phyloP scores from a whole-genome alignment of 257 asterid species.

The Avicennia marina region DNA sequence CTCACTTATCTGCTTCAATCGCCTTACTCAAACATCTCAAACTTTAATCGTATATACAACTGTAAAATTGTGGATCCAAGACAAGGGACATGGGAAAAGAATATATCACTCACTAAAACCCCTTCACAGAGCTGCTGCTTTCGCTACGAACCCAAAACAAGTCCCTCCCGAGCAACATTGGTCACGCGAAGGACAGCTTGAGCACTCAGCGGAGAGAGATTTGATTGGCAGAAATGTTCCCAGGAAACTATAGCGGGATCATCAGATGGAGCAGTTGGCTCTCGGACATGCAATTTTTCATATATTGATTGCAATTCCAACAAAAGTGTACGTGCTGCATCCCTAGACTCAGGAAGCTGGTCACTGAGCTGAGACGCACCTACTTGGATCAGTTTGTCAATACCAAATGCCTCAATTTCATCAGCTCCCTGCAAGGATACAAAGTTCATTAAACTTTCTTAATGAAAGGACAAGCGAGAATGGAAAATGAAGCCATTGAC shows the following conservation, averaged over 20 bases:
- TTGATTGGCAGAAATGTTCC: conserved; percentile 71
- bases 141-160: conserved; percentile 45
- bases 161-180: conserved; percentile 47
- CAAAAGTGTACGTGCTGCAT: conserved; percentile 74
- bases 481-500: no score
- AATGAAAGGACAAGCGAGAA: background rate
- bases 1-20: conserved; percentile 32
- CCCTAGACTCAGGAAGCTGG: conserved; percentile 86
- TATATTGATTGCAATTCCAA: conserved; percentile 56
- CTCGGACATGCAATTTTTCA: conserved; percentile 33
- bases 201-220: conserved; percentile 72
- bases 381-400: conserved; percentile 67
- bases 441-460: background rate
- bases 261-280: conserved; percentile 28
- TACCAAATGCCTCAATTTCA: conserved; percentile 61
- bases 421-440: conserved; percentile 50
- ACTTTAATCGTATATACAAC: conserved; percentile 57
- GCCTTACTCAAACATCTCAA: conserved; percentile 34
- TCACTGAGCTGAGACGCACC: conserved; percentile 82
- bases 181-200: conserved; percentile 91
- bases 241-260: conserved; percentile 41
- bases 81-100: conserved; percentile 20
- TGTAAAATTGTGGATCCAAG: conserved; percentile 27
- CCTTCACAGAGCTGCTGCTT: no score
- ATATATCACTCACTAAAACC: conserved; percentile 23